Conservation (phyloP, 441 rosid genomes). For the Gossypium schwendimanii region DNA sequence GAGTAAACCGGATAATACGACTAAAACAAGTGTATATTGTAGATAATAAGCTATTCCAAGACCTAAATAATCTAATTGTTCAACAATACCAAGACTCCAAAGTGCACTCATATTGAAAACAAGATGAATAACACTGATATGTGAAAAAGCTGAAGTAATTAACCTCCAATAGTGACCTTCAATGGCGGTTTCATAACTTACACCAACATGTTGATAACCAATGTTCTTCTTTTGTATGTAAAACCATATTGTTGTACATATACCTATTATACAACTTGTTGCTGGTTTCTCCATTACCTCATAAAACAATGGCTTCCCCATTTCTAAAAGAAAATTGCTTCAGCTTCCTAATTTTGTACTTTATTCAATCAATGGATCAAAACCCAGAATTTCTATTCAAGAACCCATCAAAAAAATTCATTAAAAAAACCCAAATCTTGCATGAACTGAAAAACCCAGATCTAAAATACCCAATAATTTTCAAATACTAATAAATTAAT, state of each 20-base stretch:
- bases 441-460: slow-evolving; percentile 22
- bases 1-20: slow-evolving; percentile 60
- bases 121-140: slow-evolving; percentile 80
- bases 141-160: slow-evolving; percentile 86
- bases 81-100: slow-evolving; percentile 92
- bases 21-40: slow-evolving; percentile 77
- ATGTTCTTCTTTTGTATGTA: slow-evolving; percentile 82
- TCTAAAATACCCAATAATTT: slow-evolving; percentile 5
- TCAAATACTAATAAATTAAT: neutral
- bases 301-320: slow-evolving; percentile 83
- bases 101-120: slow-evolving; percentile 94
- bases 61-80: slow-evolving; percentile 60
- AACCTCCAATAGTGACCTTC: slow-evolving; percentile 93
- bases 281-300: slow-evolving; percentile 87
- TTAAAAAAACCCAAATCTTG: slow-evolving; percentile 16
- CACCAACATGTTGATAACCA: slow-evolving; percentile 83
- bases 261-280: slow-evolving; percentile 65
- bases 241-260: slow-evolving; percentile 74
- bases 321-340: slow-evolving; percentile 11
- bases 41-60: slow-evolving; percentile 80
- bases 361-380: slow-evolving; percentile 5
- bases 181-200: slow-evolving; percentile 69
- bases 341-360: neutral
- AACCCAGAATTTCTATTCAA: slow-evolving; percentile 6
- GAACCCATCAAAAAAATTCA: neutral